These are phyloP conservation scores for Wickerhamiella pararugosa DNA, from an alignment of 1,139 yeast species.

Conservation along the genomic window DNA sequence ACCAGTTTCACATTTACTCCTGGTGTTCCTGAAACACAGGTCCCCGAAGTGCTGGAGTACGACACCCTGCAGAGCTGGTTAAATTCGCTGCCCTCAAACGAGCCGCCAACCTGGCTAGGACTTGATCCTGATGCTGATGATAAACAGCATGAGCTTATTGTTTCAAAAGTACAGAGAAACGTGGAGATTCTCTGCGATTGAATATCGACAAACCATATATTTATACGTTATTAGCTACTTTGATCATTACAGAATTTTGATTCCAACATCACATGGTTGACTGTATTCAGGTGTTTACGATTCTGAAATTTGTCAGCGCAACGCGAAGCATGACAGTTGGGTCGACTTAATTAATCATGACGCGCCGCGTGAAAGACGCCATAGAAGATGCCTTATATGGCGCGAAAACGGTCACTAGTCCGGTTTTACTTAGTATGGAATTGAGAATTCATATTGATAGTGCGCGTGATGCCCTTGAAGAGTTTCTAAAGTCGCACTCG, in stretches of 20 bases:
- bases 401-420: slow-evolving; percentile 17
- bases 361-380: neutral
- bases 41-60: slow-evolving; percentile 36
- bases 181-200: no score
- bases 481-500: slow-evolving; percentile 11
- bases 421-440: slow-evolving; percentile 19
- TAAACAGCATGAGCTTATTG: neutral
- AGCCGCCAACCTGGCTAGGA: slow-evolving; percentile 53
- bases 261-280: no score
- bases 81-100: slow-evolving; percentile 36
- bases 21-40: slow-evolving; percentile 18
- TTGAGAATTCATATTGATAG: slow-evolving; percentile 15
- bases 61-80: slow-evolving; percentile 40
- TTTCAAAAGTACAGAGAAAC: no score
- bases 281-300: no score
- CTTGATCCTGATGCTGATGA: slow-evolving; percentile 33
- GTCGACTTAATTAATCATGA: neutral
- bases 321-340: neutral
- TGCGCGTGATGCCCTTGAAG: slow-evolving; percentile 18
- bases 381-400: slow-evolving; percentile 15
- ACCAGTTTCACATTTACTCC: slow-evolving; percentile 26
- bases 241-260: no score
- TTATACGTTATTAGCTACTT: no score
- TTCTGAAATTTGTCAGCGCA: neutral
- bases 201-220: no score